Conservation (phyloP, 2,329 filamentous ascomycete genomes). For the Aspergillus chevalieri region DNA sequence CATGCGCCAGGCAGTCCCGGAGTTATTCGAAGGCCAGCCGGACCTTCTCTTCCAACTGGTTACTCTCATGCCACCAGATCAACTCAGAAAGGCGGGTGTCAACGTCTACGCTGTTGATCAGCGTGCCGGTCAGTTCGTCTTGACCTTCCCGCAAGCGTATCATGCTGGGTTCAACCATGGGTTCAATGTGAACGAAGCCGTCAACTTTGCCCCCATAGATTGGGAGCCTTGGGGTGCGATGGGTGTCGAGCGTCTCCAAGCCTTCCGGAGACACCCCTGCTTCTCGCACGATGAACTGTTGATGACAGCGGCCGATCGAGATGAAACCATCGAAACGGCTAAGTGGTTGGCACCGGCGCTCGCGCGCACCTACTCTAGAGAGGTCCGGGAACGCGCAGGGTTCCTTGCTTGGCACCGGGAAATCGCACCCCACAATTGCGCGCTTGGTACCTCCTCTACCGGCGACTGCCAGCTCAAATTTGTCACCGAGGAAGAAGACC, state of each 20-base stretch:
- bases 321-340: constrained; percentile 78
- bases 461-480: constrained; percentile 55
- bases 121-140: constrained; percentile 87
- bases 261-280: constrained; percentile 85
- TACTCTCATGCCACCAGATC: constrained; percentile 89
- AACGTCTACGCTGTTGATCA: constrained; percentile 94
- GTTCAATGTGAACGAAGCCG: constrained; percentile 98
- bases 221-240: constrained; percentile 90
- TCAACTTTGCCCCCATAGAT: constrained; percentile 91
- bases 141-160: constrained; percentile 95
- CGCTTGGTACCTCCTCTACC: constrained; percentile 40
- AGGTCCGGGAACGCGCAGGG: constrained; percentile 60
- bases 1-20: constrained; percentile 91
- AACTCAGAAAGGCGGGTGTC: constrained; percentile 86
- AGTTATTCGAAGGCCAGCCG: constrained; percentile 93
- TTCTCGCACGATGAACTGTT: constrained; percentile 96
- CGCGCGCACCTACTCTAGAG: constrained; percentile 68
- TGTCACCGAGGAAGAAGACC: constrained; percentile 63
- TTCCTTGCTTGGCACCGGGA: constrained; percentile 64
- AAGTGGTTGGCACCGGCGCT: constrained; percentile 92
- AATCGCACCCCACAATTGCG: constrained; percentile 49
- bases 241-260: constrained; percentile 77
- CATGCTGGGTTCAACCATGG: constrained; percentile 98
- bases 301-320: constrained; percentile 78
- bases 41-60: constrained; percentile 95